Evolutionary conservation across 257 asterid species (phyloP).

Genomic region (Capsicum chinense): DNA sequence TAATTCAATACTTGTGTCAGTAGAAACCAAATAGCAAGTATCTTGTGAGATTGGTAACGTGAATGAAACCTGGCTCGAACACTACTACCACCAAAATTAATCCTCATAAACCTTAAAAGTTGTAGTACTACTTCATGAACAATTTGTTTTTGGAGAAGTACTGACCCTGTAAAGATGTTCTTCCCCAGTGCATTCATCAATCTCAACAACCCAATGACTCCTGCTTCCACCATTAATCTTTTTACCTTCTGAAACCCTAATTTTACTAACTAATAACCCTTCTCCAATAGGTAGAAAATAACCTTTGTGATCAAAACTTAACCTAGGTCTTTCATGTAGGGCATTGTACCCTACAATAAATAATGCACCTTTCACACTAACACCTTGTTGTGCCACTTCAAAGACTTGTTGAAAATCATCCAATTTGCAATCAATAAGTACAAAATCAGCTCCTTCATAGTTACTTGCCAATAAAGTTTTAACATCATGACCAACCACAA

Average conservation of each 20-base stretch:
- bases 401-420: constrained; percentile 49
- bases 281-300: constrained; percentile 74
- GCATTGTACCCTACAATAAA: constrained; percentile 70
- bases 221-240: constrained; percentile 36
- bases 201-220: constrained; percentile 62
- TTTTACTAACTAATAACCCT: constrained; percentile 58
- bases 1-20: not conserved
- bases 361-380: constrained; percentile 24
- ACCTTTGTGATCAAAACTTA: constrained; percentile 38
- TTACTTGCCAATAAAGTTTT: constrained; percentile 38
- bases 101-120: not conserved
- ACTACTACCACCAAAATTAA: not conserved
- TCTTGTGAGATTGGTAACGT: not conserved
- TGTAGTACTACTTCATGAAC: not conserved
- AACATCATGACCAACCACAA: constrained; percentile 52
- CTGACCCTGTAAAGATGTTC: constrained; percentile 18
- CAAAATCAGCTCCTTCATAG: constrained; percentile 57
- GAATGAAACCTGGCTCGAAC: not conserved
- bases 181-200: constrained; percentile 35
- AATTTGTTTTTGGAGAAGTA: constrained; percentile 17
- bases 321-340: constrained; percentile 44
- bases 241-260: not conserved
- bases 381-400: constrained; percentile 22
- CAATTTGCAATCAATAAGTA: constrained; percentile 65
- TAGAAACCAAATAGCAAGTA: not conserved